Evolutionary conservation across 192 early-diverging fungal genomes (phyloP).

Genomic region (Piromyces finnis): DNA sequence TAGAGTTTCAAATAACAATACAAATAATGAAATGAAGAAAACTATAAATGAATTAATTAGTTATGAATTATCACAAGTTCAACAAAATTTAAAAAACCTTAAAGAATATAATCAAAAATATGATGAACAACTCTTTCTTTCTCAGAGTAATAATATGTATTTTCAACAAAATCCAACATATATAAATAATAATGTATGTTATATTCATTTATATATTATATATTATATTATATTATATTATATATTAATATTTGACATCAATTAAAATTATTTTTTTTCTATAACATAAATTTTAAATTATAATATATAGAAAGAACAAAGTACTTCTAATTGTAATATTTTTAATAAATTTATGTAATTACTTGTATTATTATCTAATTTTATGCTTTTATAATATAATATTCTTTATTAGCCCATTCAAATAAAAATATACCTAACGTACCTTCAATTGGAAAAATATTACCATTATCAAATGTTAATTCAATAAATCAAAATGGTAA

Average conservation of each 20-base stretch:
- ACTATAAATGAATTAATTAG: background rate
- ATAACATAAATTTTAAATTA: too few species aligned
- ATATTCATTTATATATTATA: too few species aligned
- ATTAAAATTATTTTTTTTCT: too few species aligned
- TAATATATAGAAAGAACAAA: too few species aligned
- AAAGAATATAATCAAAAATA: background rate
- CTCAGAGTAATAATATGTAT: background rate
- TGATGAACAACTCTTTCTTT: background rate
- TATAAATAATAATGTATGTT: background rate
- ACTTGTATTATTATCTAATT: too few species aligned
- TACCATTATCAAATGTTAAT: background rate
- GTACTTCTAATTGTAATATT: too few species aligned
- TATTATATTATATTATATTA: too few species aligned
- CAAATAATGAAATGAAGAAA: background rate
- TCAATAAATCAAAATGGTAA: background rate
- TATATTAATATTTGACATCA: too few species aligned
- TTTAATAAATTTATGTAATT: too few species aligned
- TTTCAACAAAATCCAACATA: background rate
- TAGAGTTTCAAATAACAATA: background rate
- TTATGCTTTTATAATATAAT: too few species aligned
- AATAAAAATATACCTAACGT: background rate
- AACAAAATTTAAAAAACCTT: background rate
- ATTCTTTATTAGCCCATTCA: background rate
- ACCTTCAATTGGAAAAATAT: background rate
- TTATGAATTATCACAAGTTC: background rate